phyloP scores from a whole-genome alignment of 2,329 filamentous ascomycete species.

The Kalmusia sp. region DNA sequence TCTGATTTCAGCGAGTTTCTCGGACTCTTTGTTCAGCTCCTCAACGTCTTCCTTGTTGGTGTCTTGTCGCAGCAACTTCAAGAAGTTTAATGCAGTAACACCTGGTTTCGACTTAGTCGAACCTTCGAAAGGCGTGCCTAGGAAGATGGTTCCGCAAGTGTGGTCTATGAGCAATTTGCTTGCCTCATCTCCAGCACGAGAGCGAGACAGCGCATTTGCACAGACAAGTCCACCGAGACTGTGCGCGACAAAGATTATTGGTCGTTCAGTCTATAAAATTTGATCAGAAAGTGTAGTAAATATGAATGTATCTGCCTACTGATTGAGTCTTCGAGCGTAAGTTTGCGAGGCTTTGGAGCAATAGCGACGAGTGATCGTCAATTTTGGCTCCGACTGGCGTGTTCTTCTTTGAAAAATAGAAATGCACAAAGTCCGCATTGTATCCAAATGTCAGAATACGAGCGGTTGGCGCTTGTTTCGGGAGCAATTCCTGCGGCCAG shows the following conservation, averaged over 20 bases:
- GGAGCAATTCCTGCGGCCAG: conserved; percentile 20
- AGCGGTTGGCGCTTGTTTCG: conserved; percentile 16
- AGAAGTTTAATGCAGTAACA: conserved; percentile 9
- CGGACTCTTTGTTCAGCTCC: conserved; percentile 18
- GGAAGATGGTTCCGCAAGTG: conserved; percentile 13
- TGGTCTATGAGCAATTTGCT: conserved; percentile 7
- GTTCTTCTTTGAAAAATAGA: conserved; percentile 13
- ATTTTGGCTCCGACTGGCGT: conserved; percentile 14
- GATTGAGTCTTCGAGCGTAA: conserved; percentile 15
- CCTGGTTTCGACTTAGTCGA: conserved; percentile 16
- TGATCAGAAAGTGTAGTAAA: not conserved
- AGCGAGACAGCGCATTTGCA: conserved; percentile 16
- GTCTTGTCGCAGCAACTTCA: conserved; percentile 9
- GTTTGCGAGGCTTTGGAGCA: conserved; percentile 12
- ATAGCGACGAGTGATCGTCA: conserved; percentile 15
- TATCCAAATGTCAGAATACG: conserved; percentile 23
- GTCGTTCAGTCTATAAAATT: conserved; percentile 11
- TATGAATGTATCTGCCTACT: no score
- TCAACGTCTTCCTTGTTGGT: conserved; percentile 17
- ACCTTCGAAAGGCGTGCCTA: conserved; percentile 21
- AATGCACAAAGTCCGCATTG: conserved; percentile 16
- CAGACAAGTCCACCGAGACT: conserved; percentile 20
- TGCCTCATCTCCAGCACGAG: conserved; percentile 9
- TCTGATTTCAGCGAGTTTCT: conserved; percentile 14
- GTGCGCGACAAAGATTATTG: conserved; percentile 20